Evolutionary conservation across 2,329 filamentous ascomycete species (phyloP).

Genomic region (Cladosporium austrohemisphaericum): DNA sequence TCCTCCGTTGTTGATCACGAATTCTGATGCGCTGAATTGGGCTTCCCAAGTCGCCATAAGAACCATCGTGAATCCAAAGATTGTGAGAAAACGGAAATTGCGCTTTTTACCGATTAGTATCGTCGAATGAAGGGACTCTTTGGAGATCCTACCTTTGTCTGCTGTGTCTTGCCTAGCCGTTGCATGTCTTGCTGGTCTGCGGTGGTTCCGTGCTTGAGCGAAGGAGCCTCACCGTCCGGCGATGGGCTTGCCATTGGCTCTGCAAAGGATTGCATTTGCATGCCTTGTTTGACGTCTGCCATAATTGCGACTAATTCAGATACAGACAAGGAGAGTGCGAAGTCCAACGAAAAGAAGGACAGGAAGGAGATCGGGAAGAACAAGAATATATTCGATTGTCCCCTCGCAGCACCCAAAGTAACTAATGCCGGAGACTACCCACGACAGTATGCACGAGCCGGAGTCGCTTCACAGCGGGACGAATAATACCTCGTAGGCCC

Average conservation of each 20-base stretch:
- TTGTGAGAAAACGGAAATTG: slow-evolving; percentile 25
- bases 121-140: too few relatives aligned
- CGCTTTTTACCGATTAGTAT: not conserved
- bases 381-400: too few relatives aligned
- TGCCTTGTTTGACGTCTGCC: not conserved
- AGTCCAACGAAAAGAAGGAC: not conserved
- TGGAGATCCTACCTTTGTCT: not conserved
- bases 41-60: slow-evolving; percentile 32
- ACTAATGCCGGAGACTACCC: too few relatives aligned
- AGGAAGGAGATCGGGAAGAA: not conserved
- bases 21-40: slow-evolving; percentile 28
- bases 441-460: too few relatives aligned
- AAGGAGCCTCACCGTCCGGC: not conserved
- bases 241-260: not conserved
- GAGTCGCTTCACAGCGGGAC: too few relatives aligned
- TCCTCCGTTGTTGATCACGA: slow-evolving; percentile 30
- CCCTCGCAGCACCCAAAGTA: too few relatives aligned
- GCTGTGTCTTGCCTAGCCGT: slow-evolving; percentile 18
- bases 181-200: slow-evolving; percentile 18
- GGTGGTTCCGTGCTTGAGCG: slow-evolving; percentile 12
- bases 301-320: not conserved
- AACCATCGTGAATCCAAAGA: slow-evolving; percentile 26
- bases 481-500: too few relatives aligned
- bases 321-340: not conserved
- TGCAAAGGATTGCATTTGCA: not conserved